Base-by-base conservation (phyloP, 805 yeast genomes). In the Lachancea fermentati region DNA sequence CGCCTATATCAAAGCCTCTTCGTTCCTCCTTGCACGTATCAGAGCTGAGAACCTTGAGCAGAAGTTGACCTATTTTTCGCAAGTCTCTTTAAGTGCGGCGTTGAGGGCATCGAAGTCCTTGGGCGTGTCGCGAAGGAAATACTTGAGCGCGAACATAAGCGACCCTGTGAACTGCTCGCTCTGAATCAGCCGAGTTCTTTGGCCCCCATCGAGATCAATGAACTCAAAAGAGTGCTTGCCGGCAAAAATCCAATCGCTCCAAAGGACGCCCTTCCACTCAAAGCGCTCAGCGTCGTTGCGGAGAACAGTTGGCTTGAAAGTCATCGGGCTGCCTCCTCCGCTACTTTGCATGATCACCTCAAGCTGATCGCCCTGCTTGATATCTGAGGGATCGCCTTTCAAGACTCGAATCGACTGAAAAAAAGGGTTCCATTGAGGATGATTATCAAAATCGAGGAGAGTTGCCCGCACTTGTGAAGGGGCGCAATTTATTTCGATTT, bases 361-460 rank as follows among this genome's bases (percentile, higher is more conserved):
- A 22, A 36, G 29, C 12, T n/a, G 32, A 28, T 26, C 32, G 25
- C 39, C 39, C 4, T 32, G 39, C 25, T 17, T 26, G 22, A 36
- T 28, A 17, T 28, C 19, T 6, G 15, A 5, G 24, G 19, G 12
- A 15, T 36, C 33, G 22, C 22, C 15, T 7, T 29, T 18, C 14
- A 28, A 11, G 9, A 36, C 28, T 14, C 8, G 5, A 17, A 36
- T 36, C 5, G 39, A 36, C 18, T 15, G 26, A 15, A 36, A 36
- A 19, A 36, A 36, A 9, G 39, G 39, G 25, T 36, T 36, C 39
- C 39, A 36, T 8, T 13, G 28, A 26, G 32, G 12, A 18, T 36
- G 31, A 11, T 16, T 16, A 18, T 18, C 30, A 16, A 36, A 36
- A 28, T 36, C 39, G 22, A 36, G 32, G 15, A 36, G 15, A 17